These are phyloP conservation scores for Ophidiomyces ophidiicola DNA, from an alignment of 2,329 filamentous ascomycete species.

Conservation along the genomic window DNA sequence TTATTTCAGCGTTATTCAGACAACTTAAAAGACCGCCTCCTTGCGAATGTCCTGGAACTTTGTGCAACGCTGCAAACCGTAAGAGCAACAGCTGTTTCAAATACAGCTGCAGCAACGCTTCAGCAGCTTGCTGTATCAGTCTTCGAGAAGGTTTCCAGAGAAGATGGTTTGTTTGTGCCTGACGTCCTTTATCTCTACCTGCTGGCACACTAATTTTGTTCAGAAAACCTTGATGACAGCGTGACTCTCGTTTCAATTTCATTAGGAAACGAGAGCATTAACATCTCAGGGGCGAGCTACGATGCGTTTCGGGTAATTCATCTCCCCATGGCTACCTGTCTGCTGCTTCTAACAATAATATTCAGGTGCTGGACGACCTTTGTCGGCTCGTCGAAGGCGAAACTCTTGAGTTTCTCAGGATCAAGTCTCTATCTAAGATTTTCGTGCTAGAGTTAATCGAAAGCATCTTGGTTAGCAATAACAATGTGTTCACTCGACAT, in stretches of 20 bases:
- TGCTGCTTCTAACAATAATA: slow-evolving; percentile 11
- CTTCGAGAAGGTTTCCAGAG: slow-evolving; percentile 76
- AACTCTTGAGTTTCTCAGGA: slow-evolving; percentile 66
- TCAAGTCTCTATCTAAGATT: slow-evolving; percentile 63
- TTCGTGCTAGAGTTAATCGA: slow-evolving; percentile 88
- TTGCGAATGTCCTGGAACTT: slow-evolving; percentile 74
- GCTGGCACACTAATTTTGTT: not conserved
- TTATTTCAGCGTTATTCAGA: slow-evolving; percentile 79
- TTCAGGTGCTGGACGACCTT: slow-evolving; percentile 71
- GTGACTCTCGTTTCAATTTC: slow-evolving; percentile 33
- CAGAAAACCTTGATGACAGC: not conserved
- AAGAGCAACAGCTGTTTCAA: slow-evolving; percentile 87
- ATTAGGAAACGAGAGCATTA: slow-evolving; percentile 50
- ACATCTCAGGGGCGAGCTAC: slow-evolving; percentile 62
- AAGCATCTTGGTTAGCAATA: slow-evolving; percentile 75
- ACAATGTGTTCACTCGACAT: slow-evolving; percentile 64
- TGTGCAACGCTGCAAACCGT: slow-evolving; percentile 83
- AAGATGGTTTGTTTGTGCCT: slow-evolving; percentile 53
- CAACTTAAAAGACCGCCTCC: slow-evolving; percentile 66
- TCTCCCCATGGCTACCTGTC: not conserved
- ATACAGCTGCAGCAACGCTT: slow-evolving; percentile 89
- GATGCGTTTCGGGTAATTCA: slow-evolving; percentile 63
- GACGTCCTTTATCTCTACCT: not conserved
- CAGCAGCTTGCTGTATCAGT: slow-evolving; percentile 87
- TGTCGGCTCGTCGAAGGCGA: slow-evolving; percentile 79